phyloP scores from a whole-genome alignment of 2,329 filamentous ascomycete species.

The Fusarium circinatum region DNA sequence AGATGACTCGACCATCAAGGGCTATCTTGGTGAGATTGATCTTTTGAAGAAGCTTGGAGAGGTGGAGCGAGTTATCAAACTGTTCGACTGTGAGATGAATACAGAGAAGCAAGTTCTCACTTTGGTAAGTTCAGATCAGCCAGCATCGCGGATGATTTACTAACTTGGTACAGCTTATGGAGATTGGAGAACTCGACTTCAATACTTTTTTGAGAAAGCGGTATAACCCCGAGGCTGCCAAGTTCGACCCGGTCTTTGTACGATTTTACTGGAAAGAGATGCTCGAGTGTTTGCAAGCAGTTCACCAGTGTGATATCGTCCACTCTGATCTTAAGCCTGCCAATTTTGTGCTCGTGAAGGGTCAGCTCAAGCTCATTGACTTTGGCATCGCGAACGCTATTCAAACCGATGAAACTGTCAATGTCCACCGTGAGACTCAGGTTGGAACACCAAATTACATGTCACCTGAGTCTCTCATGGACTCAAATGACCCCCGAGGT shows the following conservation, averaged over 20 bases:
- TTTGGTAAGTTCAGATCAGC: slow-evolving; percentile 67
- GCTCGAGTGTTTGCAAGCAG: slow-evolving; percentile 91
- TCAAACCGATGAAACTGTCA: slow-evolving; percentile 93
- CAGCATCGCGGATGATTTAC: background rate
- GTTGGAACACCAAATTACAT: slow-evolving; percentile 98
- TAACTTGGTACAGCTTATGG: slow-evolving; percentile 77
- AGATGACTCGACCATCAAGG: slow-evolving; percentile 83
- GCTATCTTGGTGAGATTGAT: slow-evolving; percentile 96
- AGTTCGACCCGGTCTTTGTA: slow-evolving; percentile 88
- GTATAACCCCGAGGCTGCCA: slow-evolving; percentile 76
- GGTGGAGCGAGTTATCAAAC: slow-evolving; percentile 88
- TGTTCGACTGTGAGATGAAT: slow-evolving; percentile 95
- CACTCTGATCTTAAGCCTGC: slow-evolving; percentile 97
- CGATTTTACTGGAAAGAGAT: slow-evolving; percentile 99
- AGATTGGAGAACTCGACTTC: slow-evolving; percentile 94
- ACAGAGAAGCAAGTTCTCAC: slow-evolving; percentile 89
- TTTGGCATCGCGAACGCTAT: slow-evolving; percentile 99
- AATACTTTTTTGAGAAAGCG: slow-evolving; percentile 83
- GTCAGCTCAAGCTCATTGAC: slow-evolving; percentile 93
- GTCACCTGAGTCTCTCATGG: slow-evolving; percentile 93
- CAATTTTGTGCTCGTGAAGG: slow-evolving; percentile 94
- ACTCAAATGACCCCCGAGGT: slow-evolving; percentile 76
- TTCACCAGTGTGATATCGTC: slow-evolving; percentile 91
- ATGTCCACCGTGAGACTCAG: slow-evolving; percentile 95
- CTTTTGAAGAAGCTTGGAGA: slow-evolving; percentile 82